Conservation (phyloP, 225 moss, liverwort and hornwort species). For the Bryum argenteum region DNA sequence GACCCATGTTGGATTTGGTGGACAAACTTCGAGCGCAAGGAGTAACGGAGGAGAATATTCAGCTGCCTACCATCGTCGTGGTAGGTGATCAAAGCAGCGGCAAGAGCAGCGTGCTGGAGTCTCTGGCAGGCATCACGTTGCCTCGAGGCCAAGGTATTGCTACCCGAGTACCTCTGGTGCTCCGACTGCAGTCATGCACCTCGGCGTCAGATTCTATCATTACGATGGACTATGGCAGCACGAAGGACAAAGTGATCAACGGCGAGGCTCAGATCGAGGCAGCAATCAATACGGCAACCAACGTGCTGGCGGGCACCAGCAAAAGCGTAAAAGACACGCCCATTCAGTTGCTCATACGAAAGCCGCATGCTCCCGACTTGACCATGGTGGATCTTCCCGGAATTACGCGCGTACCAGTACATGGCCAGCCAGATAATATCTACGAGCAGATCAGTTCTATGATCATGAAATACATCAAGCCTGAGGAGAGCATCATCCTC, state of each 20-base stretch:
- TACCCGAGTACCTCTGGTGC: conserved; percentile 24
- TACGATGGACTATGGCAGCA: neutral
- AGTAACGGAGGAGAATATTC: conserved; percentile 26
- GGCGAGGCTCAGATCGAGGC: conserved; percentile 21
- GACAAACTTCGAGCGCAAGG: conserved; percentile 32
- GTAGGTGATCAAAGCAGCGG: conserved; percentile 39
- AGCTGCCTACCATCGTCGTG: conserved; percentile 24
- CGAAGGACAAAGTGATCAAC: neutral
- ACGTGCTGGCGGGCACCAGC: neutral
- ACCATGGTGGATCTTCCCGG: conserved; percentile 37
- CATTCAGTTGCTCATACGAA: conserved; percentile 26
- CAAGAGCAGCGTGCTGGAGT: conserved; percentile 38
- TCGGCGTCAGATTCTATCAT: neutral
- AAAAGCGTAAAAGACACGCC: conserved; percentile 6
- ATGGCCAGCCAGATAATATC: conserved; percentile 6
- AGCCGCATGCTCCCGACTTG: conserved; percentile 21
- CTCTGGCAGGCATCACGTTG: conserved; percentile 12
- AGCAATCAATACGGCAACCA: neutral
- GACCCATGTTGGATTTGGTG: conserved; percentile 28
- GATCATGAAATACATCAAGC: conserved; percentile 5
- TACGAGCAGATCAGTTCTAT: conserved; percentile 22
- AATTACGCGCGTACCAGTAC: conserved; percentile 35
- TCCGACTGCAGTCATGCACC: neutral
- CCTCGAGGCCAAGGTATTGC: conserved; percentile 33
- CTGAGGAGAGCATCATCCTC: conserved; percentile 27